A percentile compares a stretch with the other conserved stretches of the same genome.
Evolutionary conservation across 1,284 basidiomycete genomes (phyloP).

Genomic region (Moesziomyces globuligerus): DNA sequence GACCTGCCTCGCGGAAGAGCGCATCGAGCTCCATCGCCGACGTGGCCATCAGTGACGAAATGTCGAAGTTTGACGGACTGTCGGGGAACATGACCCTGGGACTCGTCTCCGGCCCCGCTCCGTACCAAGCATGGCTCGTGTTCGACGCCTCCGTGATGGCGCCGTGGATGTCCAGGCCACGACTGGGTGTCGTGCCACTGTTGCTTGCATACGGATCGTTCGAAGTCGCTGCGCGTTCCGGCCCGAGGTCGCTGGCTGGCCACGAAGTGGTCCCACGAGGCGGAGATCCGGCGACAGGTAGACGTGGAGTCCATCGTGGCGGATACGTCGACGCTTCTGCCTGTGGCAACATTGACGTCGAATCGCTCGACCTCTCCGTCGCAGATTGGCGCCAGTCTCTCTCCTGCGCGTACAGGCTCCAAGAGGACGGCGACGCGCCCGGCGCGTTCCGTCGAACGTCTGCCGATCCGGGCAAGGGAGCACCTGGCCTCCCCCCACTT

Average conservation of each 20-base stretch:
- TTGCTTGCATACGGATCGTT: slow-evolving; percentile 19
- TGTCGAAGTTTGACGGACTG: slow-evolving; percentile 47
- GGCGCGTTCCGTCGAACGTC: slow-evolving; percentile 4
- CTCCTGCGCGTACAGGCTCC: slow-evolving; percentile 32
- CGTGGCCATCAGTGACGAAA: slow-evolving; percentile 42
- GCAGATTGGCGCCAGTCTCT: slow-evolving; percentile 27
- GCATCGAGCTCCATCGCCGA: slow-evolving; percentile 52
- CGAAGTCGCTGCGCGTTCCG: not conserved
- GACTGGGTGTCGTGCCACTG: slow-evolving; percentile 31
- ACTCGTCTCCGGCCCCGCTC: slow-evolving; percentile 20
- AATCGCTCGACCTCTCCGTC: not conserved
- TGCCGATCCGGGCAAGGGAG: not conserved
- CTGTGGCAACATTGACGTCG: slow-evolving; percentile 2
- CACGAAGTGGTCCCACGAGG: slow-evolving; percentile 7
- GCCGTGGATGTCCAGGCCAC: slow-evolving; percentile 22
- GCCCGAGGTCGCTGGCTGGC: slow-evolving; percentile 4
- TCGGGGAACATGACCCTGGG: slow-evolving; percentile 33
- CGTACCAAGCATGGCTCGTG: slow-evolving; percentile 19
- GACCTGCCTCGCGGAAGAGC: slow-evolving; percentile 37
- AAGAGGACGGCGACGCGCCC: slow-evolving; percentile 3
- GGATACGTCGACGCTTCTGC: slow-evolving; percentile 1
- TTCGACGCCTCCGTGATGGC: slow-evolving; percentile 6
- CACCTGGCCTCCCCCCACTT: not conserved
- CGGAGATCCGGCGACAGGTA: not conserved
- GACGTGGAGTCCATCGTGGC: slow-evolving; percentile 6